Evolutionary conservation across 768 basidiomycete species (phyloP).

Genomic region (Hortiboletus flavorubellus): DNA sequence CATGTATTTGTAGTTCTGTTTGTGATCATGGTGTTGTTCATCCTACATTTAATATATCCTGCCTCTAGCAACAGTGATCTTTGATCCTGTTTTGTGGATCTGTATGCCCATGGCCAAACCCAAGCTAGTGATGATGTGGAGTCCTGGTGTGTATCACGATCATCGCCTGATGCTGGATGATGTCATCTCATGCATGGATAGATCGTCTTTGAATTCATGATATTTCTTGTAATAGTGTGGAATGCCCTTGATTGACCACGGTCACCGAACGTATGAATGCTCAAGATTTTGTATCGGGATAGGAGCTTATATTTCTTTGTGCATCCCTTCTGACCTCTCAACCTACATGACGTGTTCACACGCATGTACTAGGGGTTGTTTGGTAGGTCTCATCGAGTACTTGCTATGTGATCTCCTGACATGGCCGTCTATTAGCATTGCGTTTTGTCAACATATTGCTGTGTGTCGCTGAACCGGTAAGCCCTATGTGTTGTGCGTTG

Average conservation of each 20-base stretch:
- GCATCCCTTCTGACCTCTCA: neutral
- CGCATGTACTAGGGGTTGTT: constrained; percentile 18
- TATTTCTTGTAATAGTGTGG: constrained; percentile 29
- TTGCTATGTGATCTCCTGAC: neutral
- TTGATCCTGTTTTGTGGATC: constrained; percentile 9
- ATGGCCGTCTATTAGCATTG: constrained; percentile 8
- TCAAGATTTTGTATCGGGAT: constrained; percentile 28
- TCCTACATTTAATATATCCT: no score
- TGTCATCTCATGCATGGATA: constrained; percentile 3
- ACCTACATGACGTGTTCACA: neutral
- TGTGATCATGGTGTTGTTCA: neutral
- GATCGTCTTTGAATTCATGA: constrained; percentile 30
- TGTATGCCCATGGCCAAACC: constrained; percentile 23
- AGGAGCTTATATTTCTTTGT: constrained; percentile 29
- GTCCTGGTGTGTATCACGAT: constrained; percentile 23
- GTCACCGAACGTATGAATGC: constrained; percentile 11
- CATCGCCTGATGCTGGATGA: neutral
- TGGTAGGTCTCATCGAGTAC: constrained; percentile 13
- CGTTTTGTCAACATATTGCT: constrained; percentile 22
- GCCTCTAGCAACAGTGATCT: constrained; percentile 15
- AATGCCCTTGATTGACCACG: constrained; percentile 30
- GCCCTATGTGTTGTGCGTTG: neutral
- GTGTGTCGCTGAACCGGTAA: constrained; percentile 23
- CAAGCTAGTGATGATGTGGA: constrained; percentile 25
- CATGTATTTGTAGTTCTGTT: neutral